These are phyloP conservation scores for Psidium guajava DNA, from an alignment of 345 rosid species.

Conservation along the genomic window DNA sequence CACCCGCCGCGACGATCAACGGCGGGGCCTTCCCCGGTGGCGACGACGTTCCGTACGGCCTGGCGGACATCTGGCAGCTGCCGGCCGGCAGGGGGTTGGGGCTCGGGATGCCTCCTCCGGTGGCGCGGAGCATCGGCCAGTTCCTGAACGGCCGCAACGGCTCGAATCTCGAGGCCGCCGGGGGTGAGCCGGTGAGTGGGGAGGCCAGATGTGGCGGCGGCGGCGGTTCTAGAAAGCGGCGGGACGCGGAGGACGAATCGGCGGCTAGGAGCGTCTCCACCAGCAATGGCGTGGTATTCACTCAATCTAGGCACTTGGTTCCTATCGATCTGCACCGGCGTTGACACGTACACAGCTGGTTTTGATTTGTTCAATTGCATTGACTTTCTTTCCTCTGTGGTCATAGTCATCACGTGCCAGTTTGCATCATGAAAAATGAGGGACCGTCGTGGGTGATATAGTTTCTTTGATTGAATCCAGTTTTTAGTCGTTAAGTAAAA, in stretches of 20 bases:
- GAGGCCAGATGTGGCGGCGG: conserved; percentile 23
- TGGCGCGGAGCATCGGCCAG: conserved; percentile 2
- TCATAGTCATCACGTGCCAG: not conserved
- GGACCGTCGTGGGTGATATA: not conserved
- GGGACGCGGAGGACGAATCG: conserved; percentile 38
- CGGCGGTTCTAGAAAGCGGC: conserved; percentile 42
- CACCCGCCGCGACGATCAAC: conserved; percentile 43
- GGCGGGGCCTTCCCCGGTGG: conserved; percentile 17
- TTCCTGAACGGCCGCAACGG: not conserved
- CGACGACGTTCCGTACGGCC: conserved; percentile 22
- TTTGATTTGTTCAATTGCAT: not conserved
- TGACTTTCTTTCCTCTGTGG: not conserved
- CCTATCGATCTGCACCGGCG: not conserved
- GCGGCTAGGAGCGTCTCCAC: conserved; percentile 27
- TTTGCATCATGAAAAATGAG: not conserved
- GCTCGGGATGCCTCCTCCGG: conserved; percentile 13
- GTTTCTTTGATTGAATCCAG: not conserved
- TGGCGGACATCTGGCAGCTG: conserved; percentile 81
- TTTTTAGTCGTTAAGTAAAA: not conserved
- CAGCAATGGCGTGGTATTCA: conserved; percentile 20
- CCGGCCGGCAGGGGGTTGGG: conserved; percentile 13
- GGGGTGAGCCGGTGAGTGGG: conserved; percentile 27
- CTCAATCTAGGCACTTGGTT: not conserved
- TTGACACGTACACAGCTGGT: not conserved
- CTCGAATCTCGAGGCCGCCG: conserved; percentile 16